Evolutionary conservation across 1,284 basidiomycete species (phyloP).

Genomic region (Volvariella volvacea): DNA sequence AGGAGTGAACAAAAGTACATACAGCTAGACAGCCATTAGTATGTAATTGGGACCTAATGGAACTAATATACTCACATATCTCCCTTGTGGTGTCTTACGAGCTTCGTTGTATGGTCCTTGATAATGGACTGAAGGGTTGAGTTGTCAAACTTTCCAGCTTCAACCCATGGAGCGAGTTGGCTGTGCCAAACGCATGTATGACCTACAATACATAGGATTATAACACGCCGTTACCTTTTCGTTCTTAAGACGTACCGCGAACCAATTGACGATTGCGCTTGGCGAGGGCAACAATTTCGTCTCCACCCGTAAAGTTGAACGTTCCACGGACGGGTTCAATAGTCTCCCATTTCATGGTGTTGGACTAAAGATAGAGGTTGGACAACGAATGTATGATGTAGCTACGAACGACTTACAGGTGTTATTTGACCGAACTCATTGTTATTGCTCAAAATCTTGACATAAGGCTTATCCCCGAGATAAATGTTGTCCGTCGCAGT

Average conservation of each 20-base stretch:
- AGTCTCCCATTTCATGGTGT: constrained; percentile 8
- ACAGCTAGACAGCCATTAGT: constrained; percentile 11
- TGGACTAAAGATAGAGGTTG: constrained; percentile 1
- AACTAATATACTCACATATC: constrained; percentile 24
- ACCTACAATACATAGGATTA: too few relatives aligned
- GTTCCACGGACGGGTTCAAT: constrained; percentile 14
- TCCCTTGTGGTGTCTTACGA: constrained; percentile 38
- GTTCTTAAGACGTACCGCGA: constrained; percentile 24
- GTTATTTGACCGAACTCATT: constrained; percentile 33
- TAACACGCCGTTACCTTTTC: neutral
- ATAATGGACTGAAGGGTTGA: constrained; percentile 32
- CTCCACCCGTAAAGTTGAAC: constrained; percentile 22
- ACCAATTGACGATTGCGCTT: constrained; percentile 30
- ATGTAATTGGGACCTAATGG: neutral
- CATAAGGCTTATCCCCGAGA: constrained; percentile 30
- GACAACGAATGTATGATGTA: constrained; percentile 3
- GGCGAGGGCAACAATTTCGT: constrained; percentile 22
- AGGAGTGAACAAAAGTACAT: constrained; percentile 7
- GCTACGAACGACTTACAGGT: constrained; percentile 21
- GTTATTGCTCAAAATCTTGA: constrained; percentile 21
- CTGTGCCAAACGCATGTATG: constrained; percentile 43
- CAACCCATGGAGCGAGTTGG: constrained; percentile 38
- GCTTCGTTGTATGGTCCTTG: constrained; percentile 30
- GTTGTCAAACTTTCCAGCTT: constrained; percentile 29
- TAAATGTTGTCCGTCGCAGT: constrained; percentile 42